Conservation (phyloP, 2,329 filamentous ascomycete genomes). For the Nothomitra cinnamomea region DNA sequence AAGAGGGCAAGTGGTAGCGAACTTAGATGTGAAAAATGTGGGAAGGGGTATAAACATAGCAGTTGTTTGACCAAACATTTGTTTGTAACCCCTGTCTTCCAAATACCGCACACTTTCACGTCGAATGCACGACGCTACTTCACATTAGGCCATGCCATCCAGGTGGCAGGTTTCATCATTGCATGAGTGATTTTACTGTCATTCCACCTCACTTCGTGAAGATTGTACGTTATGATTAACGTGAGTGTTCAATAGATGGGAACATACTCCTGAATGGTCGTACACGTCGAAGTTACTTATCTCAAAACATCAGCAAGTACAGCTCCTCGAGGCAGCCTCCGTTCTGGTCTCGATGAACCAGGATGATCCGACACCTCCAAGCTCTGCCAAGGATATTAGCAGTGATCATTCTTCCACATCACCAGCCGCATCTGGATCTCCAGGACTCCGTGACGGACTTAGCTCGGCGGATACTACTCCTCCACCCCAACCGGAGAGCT, state of each 20-base stretch:
- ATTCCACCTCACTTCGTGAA: background rate
- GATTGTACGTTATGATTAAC: constrained; percentile 19
- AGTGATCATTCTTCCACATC: constrained; percentile 74
- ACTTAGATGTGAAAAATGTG: constrained; percentile 91
- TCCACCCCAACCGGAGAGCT: constrained; percentile 58
- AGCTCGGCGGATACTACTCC: constrained; percentile 90
- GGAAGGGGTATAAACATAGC: constrained; percentile 99
- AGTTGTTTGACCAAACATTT: constrained; percentile 99
- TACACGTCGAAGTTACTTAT: constrained; percentile 95
- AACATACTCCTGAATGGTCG: constrained; percentile 97
- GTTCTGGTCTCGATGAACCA: constrained; percentile 82
- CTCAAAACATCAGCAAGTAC: constrained; percentile 98
- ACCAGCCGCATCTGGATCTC: constrained; percentile 64
- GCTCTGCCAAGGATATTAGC: constrained; percentile 48
- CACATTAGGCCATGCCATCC: background rate
- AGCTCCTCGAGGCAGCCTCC: constrained; percentile 91
- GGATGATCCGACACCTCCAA: constrained; percentile 33
- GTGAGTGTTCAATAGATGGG: constrained; percentile 57
- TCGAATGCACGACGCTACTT: background rate
- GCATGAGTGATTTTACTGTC: background rate
- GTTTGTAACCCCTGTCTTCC: constrained; percentile 54
- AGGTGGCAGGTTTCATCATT: background rate
- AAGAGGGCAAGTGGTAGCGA: constrained; percentile 68
- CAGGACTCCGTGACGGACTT: constrained; percentile 56
- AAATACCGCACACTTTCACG: constrained; percentile 1